Conservation (phyloP, 257 asterid genomes). For the Knoxia roxburghii region DNA sequence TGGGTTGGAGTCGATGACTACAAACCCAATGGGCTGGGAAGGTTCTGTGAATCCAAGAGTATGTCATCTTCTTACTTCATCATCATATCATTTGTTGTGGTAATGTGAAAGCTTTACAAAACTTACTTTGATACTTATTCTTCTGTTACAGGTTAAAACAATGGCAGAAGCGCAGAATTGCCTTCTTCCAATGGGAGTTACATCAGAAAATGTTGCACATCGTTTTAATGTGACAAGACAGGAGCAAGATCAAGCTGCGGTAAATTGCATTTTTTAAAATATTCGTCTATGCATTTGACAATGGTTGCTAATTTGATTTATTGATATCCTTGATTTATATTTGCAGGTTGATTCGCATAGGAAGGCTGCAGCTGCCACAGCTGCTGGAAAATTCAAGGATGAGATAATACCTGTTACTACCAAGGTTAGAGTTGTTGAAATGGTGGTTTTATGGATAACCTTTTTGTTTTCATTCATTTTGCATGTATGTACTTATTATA, state of each 20-base stretch:
- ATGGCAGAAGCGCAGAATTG: constrained; percentile 90
- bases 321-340: constrained; percentile 1
- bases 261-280: constrained; percentile 38
- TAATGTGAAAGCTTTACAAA: neutral
- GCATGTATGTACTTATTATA: neutral
- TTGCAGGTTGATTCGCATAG: constrained; percentile 84
- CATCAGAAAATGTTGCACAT: constrained; percentile 95
- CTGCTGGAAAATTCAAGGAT: constrained; percentile 87
- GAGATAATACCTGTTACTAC: constrained; percentile 89
- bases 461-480: neutral
- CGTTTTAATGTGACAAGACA: constrained; percentile 89
- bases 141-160: constrained; percentile 50
- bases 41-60: constrained; percentile 96
- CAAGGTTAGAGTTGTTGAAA: constrained; percentile 40
- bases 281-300: neutral
- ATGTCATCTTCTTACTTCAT: constrained; percentile 19
- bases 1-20: constrained; percentile 94
- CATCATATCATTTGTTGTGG: constrained; percentile 1
- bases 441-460: neutral
- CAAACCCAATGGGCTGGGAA: constrained; percentile 94
- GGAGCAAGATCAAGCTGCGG: constrained; percentile 99
- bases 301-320: neutral
- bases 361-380: constrained; percentile 98
- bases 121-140: constrained; percentile 3
- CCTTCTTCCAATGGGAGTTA: constrained; percentile 97